Base-by-base conservation (phyloP, 257 asterid species). In the Penstemon davidsonii region DNA sequence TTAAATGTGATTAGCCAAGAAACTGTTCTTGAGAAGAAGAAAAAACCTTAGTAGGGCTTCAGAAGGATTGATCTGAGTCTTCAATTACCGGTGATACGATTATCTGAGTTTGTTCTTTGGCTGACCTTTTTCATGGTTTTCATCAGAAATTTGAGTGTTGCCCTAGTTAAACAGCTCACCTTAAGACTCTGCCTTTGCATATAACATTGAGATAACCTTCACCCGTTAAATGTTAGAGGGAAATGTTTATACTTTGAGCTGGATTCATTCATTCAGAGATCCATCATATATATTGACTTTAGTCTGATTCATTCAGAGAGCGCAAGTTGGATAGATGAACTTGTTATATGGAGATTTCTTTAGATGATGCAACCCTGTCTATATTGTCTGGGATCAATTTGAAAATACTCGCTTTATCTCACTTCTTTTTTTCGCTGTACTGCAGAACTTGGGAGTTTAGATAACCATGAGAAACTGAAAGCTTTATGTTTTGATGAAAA, bases 1-100 rank as follows among this genome's bases (percentile, higher is more conserved):
- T 54, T 1, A 18, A n/a, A 44, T 55, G 54, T n/a, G 19, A 33
- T 49, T 49, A 38, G 57, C 66, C 43, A 45, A 36, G 47, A 50
- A 45, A 46, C 37, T 57, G 66, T 8, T 7, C 49, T 10, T 47
- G 65, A 58, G 18, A 5, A 33, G 61, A 65, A 65, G 60, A 50
- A 10, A 15, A 6, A n/a, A 25, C 33, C 33, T 25, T 25, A 25
- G 33, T 25, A 49, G 11, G 18, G 6, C 8, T 49, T 49, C 18
- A 25, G 33, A 25, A 25, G 33, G 33, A 25, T 49, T 49, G 54
- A 49, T 49, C 5, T 10, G 54, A 8, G 42, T 60, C 40, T 59
- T 59, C 6, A 9, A 10, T 47, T 6, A 9, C 5, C 43, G 33
- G 43, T 56, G 5, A 55, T 33, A 19, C 3, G 42, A 19, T 33